Conservation (phyloP, 495 filamentous ascomycete species). For the Aspergillus nanangensis region DNA sequence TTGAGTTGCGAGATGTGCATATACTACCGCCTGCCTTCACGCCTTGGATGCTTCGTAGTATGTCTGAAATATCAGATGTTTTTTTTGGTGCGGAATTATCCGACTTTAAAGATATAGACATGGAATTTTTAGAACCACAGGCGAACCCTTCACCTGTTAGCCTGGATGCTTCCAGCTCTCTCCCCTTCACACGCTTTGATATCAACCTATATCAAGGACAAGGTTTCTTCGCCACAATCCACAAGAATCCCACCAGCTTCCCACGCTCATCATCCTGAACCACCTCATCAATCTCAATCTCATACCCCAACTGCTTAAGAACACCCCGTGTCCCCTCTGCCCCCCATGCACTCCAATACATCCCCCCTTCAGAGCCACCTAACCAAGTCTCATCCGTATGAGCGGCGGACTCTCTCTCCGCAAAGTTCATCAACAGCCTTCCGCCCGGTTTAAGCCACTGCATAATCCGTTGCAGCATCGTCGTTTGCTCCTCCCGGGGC, state of each 20-base stretch:
- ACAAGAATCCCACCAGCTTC: constrained; percentile 12
- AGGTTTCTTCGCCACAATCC: constrained; percentile 18
- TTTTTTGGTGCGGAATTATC: too few species aligned
- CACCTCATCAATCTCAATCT: constrained; percentile 18
- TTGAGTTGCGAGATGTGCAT: too few species aligned
- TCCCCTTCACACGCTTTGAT: too few species aligned
- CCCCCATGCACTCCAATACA: constrained; percentile 44
- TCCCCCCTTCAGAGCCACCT: constrained; percentile 16
- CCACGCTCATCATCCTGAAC: constrained; percentile 14
- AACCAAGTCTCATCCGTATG: constrained; percentile 19
- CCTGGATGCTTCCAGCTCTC: too few species aligned
- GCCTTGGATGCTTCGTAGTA: too few species aligned
- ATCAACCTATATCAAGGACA: background rate
- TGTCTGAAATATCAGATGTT: too few species aligned
- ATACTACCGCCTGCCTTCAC: too few species aligned
- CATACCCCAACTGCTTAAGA: constrained; percentile 16
- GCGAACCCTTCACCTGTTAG: too few species aligned
- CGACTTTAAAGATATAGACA: too few species aligned
- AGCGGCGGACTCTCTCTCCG: constrained; percentile 15
- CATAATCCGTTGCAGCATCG: constrained; percentile 26
- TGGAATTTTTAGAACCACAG: too few species aligned
- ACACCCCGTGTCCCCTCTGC: constrained; percentile 17
- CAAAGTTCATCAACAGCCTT: constrained; percentile 35
- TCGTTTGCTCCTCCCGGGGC: constrained; percentile 33
- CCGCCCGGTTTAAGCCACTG: constrained; percentile 40